Evolutionary conservation across 2,329 filamentous ascomycete genomes (phyloP), one percentile per base, ranked within the genome.

Genomic region (Ascochyta pisi): DNA sequence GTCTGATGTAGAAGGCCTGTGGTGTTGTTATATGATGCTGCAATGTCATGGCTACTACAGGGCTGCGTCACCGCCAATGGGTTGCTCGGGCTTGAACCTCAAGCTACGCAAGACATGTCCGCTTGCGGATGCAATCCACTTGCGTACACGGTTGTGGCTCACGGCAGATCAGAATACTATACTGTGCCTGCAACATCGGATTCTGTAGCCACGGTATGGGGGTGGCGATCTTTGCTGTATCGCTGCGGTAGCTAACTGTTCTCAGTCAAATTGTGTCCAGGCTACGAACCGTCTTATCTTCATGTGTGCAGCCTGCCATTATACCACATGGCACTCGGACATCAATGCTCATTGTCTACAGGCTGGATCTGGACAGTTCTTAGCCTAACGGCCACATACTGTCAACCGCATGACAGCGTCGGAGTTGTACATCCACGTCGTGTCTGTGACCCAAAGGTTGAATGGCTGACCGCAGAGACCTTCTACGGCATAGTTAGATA

Each of bases 11-110:
- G 24, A 50, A 35, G 46, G 26, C 19, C 15, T 16, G 13, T 41
- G 10, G n/a, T 50, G 31, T 27, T 50, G 16, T 44, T 49, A 50
- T 50, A 50, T 50, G 31, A 13, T 42, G 15, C n/a, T 46, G 15
- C 37, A 19, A 24, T 16, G 10, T 13, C 24, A 29, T n/a, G 34
- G 24, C 47, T 22, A 31, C 31, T 37, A 47, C 35, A 41, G 24
- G 53, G 53, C 41, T 55, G 46, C 27, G n/a, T 50, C 46, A 26
- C 24, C 24, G 8, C 47, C 53, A 55, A 55, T 50, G 27, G 40
- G 6, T 8, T 24, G 6, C 31, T n/a, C 1, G 15, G 22, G 34
- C 45, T 49, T 35, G 22, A 15, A 15, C 13, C n/a, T 39, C 35
- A 22, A 40, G 15, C 35, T 37, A 37, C 27, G 10, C 35, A 37